Evolutionary conservation across 2,329 filamentous ascomycete genomes (phyloP).

Genomic region (Fusarium sp.): DNA sequence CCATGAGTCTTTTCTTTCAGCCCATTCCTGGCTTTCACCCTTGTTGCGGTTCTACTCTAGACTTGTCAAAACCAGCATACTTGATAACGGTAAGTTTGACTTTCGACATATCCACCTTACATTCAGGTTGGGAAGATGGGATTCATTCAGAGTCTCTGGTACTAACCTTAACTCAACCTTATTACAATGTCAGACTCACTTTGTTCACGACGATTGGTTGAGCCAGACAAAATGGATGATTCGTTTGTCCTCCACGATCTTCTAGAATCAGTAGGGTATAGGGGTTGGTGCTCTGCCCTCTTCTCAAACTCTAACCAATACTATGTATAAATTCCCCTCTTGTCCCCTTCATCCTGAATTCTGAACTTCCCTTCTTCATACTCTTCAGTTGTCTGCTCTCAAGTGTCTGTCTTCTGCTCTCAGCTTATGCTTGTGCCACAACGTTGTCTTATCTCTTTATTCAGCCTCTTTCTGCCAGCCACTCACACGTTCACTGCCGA

Average conservation of each 20-base stretch:
- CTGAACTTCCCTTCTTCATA: not conserved
- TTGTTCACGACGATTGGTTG: fast-evolving
- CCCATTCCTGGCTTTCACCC: no score
- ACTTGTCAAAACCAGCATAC: not conserved
- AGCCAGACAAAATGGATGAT: no score
- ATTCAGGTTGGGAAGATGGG: not conserved
- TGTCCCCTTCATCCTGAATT: not conserved
- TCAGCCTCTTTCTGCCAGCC: not conserved
- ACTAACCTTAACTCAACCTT: not conserved
- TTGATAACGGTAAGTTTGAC: no score
- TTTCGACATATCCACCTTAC: not conserved
- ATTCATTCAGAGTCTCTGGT: no score
- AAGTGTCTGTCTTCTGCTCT: not conserved
- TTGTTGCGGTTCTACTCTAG: no score
- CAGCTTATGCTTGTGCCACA: not conserved
- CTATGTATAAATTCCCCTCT: not conserved
- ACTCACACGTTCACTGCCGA: not conserved
- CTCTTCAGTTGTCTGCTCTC: not conserved
- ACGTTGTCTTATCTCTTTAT: not conserved
- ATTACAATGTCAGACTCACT: no score
- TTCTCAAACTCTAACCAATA: not conserved
- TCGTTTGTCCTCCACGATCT: not conserved
- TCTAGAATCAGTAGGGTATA: not conserved
- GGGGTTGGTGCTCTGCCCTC: not conserved
- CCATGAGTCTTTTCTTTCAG: fast-evolving